Conservation (phyloP, 2,329 filamentous ascomycete genomes). For the Stagonosporopsis tanaceti region DNA sequence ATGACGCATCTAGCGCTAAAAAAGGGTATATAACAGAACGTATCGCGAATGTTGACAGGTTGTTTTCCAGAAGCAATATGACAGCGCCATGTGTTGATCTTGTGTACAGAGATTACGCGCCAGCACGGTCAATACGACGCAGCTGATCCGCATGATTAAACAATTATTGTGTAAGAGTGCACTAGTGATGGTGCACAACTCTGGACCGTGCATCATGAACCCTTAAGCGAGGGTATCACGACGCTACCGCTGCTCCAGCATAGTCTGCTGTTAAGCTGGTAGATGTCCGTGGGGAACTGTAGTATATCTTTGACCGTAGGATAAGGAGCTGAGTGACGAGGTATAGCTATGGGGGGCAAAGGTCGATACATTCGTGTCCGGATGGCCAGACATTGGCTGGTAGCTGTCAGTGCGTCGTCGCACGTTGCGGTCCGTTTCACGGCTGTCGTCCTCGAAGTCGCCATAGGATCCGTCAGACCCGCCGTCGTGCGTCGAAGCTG, state of each 20-base stretch:
- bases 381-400: conserved; percentile 36
- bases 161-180: not conserved
- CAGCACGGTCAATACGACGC: not conserved
- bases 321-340: not conserved
- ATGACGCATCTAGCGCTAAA: conserved; percentile 5
- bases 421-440: conserved; percentile 47
- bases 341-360: conserved; percentile 30
- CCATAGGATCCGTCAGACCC: conserved; percentile 45
- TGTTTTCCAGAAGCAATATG: not conserved
- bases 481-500: conserved; percentile 37
- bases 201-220: not conserved
- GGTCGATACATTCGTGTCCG: conserved; percentile 28
- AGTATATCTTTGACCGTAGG: conserved; percentile 6
- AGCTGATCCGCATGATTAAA: not conserved
- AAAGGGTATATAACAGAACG: conserved; percentile 17
- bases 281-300: conserved; percentile 24
- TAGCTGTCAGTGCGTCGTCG: conserved; percentile 49
- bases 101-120: not conserved
- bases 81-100: not conserved
- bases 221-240: conserved; percentile 27
- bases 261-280: conserved; percentile 6
- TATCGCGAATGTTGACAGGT: not conserved
- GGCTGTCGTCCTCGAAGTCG: conserved; percentile 41
- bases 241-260: conserved; percentile 22
- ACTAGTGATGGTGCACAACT: not conserved